Conservation (phyloP, 1,284 basidiomycete species). For the Baeospora myosura region DNA sequence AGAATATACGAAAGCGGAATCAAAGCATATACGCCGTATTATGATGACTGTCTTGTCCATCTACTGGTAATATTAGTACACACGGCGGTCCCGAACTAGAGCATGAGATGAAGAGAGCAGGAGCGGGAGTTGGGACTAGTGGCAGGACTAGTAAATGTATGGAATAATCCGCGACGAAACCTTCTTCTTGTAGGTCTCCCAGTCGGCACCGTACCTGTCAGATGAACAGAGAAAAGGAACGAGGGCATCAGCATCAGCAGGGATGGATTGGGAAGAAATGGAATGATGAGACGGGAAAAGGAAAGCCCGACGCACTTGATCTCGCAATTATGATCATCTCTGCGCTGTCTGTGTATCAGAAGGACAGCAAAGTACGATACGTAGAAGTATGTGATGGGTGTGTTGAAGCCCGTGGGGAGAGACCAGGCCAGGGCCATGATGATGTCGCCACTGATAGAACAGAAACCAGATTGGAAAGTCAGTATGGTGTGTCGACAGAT, state of each 20-base stretch:
- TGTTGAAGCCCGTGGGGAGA: conserved; percentile 86
- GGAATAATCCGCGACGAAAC: conserved; percentile 87
- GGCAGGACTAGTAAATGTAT: conserved; percentile 56
- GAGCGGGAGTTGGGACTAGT: too few species aligned
- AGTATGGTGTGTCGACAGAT: too few species aligned
- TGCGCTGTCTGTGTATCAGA: conserved; percentile 82
- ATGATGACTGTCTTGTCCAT: too few species aligned
- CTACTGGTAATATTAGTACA: too few species aligned
- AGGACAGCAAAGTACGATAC: conserved; percentile 84
- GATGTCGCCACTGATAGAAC: conserved; percentile 62
- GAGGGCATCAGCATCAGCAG: conserved; percentile 1
- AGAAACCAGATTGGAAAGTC: conserved; percentile 5
- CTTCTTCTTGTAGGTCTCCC: conserved; percentile 79
- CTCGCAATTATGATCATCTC: conserved; percentile 91
- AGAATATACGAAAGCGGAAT: not conserved
- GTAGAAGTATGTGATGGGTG: conserved; percentile 96
- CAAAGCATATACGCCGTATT: too few species aligned
- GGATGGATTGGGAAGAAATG: too few species aligned
- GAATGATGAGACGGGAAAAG: conserved; percentile 3
- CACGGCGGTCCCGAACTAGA: too few species aligned
- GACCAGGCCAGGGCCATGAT: conserved; percentile 93
- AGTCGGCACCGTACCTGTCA: conserved; percentile 63
- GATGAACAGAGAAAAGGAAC: not conserved
- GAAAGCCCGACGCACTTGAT: conserved; percentile 55
- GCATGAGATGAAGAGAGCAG: too few species aligned